Percentiles rank a stretch among this genome's conserved stretches.
phyloP scores from a whole-genome alignment of 352 stramenopile species.

The Halophytophthora polymorphica region DNA sequence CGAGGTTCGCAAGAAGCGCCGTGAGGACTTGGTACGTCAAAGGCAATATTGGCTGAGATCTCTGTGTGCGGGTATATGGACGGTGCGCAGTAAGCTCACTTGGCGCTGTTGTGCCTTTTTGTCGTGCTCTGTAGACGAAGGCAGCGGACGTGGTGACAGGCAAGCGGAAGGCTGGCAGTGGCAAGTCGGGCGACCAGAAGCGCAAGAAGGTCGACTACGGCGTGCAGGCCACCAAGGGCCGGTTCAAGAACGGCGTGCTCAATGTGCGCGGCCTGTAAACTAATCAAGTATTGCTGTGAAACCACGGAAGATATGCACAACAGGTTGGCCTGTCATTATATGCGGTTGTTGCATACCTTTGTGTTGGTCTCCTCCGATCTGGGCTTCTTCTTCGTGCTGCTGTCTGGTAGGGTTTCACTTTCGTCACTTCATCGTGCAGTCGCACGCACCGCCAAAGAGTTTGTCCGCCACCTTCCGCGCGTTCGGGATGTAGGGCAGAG shows the following conservation, averaged over 20 bases:
- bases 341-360: not conserved
- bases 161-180: conserved; percentile 47
- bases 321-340: not conserved
- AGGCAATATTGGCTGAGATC: not conserved
- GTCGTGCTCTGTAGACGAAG: conserved; percentile 41
- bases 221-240: conserved; percentile 67
- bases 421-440: not conserved
- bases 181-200: conserved; percentile 45
- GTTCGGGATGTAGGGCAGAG: conserved; percentile 80
- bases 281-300: conserved; percentile 9
- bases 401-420: too few species aligned
- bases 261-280: conserved; percentile 53
- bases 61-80: not conserved
- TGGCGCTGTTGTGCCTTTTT: not conserved
- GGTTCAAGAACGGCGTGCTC: conserved; percentile 73
- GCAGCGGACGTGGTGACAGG: conserved; percentile 66
- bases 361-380: too few species aligned
- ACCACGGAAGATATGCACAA: conserved; percentile 1
- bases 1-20: conserved; percentile 41
- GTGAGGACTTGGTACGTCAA: conserved; percentile 51
- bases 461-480: conserved; percentile 35
- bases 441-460: conserved; percentile 6
- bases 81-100: not conserved
- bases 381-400: too few species aligned
- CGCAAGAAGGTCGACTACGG: conserved; percentile 75